Percentiles rank a stretch among this genome's conserved stretches.
Conservation (phyloP, 768 basidiomycete species). For the Obba rivulosa region DNA sequence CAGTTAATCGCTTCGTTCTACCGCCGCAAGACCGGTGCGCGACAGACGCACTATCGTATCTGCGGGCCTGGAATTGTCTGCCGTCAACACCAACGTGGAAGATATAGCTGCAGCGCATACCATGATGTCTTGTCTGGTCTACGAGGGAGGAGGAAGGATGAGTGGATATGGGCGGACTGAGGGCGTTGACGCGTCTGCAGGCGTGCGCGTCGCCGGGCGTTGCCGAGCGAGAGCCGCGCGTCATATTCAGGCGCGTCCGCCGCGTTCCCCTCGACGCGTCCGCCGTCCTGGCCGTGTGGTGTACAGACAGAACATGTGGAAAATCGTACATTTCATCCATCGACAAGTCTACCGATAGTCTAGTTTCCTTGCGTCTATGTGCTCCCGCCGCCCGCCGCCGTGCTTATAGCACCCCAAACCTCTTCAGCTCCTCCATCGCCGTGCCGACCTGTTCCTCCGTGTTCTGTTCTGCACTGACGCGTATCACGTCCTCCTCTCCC, state of each 20-base stretch:
- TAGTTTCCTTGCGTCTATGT: too few species aligned
- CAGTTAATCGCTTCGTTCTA: conserved; percentile 10
- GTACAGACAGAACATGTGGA: too few species aligned
- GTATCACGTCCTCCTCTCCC: conserved; percentile 63
- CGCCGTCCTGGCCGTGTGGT: too few species aligned
- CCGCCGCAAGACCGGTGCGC: neutral
- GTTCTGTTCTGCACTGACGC: conserved; percentile 46
- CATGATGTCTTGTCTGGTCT: conserved; percentile 7
- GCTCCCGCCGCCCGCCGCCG: too few species aligned
- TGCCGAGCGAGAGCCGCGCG: conserved; percentile 5
- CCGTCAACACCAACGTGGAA: neutral
- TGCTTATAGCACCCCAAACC: conserved; percentile 8
- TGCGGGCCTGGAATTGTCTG: conserved; percentile 60
- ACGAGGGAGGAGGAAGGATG: neutral
- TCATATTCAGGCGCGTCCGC: too few species aligned
- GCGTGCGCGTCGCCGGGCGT: conserved; percentile 19
- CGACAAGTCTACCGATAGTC: too few species aligned
- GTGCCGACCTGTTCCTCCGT: conserved; percentile 51
- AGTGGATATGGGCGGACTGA: neutral
- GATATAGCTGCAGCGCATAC: conserved; percentile 3
- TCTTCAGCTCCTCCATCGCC: conserved; percentile 38
- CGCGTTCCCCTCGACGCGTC: too few species aligned
- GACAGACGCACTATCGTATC: conserved; percentile 84
- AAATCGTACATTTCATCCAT: too few species aligned
- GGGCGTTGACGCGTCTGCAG: conserved; percentile 21